phyloP scores from a whole-genome alignment of 768 basidiomycete genomes.

The Boletus rubescentipes region DNA sequence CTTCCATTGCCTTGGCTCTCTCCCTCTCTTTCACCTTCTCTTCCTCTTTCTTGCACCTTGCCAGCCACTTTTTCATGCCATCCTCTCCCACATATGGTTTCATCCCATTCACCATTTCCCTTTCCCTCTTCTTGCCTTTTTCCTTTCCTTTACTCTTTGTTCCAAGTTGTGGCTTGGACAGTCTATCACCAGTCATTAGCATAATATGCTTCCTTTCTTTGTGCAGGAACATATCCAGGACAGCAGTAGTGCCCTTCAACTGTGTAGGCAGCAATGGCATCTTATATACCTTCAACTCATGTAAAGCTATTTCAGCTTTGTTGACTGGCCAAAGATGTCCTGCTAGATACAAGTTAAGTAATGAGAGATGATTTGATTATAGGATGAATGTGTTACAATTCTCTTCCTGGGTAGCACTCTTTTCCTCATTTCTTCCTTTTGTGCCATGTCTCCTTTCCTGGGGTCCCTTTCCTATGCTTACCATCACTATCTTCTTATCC shows the following conservation, averaged over 20 bases:
- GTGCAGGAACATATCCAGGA: slow-evolving; percentile 66
- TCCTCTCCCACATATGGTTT: slow-evolving; percentile 81
- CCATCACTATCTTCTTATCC: too few species aligned
- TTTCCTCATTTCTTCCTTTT: too few species aligned
- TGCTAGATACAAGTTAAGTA: slow-evolving; percentile 22
- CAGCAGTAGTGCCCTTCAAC: slow-evolving; percentile 38
- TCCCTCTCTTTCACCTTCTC: slow-evolving; percentile 44
- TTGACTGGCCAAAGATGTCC: slow-evolving; percentile 38
- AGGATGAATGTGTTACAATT: too few species aligned
- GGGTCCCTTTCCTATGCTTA: too few species aligned
- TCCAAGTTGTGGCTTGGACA: slow-evolving; percentile 47
- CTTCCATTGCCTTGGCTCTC: slow-evolving; percentile 34
- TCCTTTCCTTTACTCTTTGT: slow-evolving; percentile 36
- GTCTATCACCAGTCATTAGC: slow-evolving; percentile 63
- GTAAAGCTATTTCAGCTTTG: slow-evolving; percentile 64
- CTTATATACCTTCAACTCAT: slow-evolving; percentile 75
- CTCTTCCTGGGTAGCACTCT: too few species aligned
- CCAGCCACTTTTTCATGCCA: slow-evolving; percentile 75
- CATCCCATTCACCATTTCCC: slow-evolving; percentile 46
- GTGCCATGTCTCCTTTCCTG: too few species aligned
- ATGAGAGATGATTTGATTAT: slow-evolving; percentile 2
- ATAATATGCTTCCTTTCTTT: slow-evolving; percentile 41
- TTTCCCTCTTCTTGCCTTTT: slow-evolving; percentile 36
- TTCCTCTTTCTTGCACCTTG: slow-evolving; percentile 58
- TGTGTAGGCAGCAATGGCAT: slow-evolving; percentile 74